Base-by-base conservation (phyloP, 805 yeast species). In the Spathaspora arborariae region DNA sequence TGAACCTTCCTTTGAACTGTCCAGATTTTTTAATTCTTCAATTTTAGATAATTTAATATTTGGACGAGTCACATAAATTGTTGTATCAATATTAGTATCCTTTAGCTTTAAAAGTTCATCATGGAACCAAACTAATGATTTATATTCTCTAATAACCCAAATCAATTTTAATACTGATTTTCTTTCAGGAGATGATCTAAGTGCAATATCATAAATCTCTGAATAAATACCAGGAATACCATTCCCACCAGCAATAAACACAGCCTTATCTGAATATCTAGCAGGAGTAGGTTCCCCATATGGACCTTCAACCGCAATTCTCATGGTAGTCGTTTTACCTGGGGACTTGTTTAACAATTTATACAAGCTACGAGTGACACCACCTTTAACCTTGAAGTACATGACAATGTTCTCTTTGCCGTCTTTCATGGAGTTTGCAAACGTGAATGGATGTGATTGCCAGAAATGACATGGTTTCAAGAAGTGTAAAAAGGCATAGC, bases 391-490 rank as follows among this genome's bases (percentile, higher is more conserved):
- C 50, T 68, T 68, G 19, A 60, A 53, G 45, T 59, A 68, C 19
- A 68, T 54, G 2, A 62, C 48, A 15, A 68, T 59, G 5, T 56
- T 46, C n/a, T 51, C 48, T 5, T 47, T 51, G 19, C 49, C 48
- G 3, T 68, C 65, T 22, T 22, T 5, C 33, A 55, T 33, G 42
- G 65, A 45, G 43, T 60, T 65, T 22, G 64, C 57, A 44, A 63
- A 68, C 0, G 87, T 81, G 52, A 83, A 83, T 2, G 89, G 89
- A 59, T 83, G 88, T 1, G 87, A 80, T 55, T 83, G 84, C 80
- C 84, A 79, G 55, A 80, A 78, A 54, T 76, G 63, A 26, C 65
- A 51, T 38, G 71, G 67, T 33, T 56, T 66, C 39, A 80, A 54
- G 51, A 78, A 70, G 53, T 78, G 80, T n/a, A 83, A 59, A 64